Evolutionary conservation across 2,329 filamentous ascomycete genomes (phyloP).

Genomic region (Neocucurbitaria cava): DNA sequence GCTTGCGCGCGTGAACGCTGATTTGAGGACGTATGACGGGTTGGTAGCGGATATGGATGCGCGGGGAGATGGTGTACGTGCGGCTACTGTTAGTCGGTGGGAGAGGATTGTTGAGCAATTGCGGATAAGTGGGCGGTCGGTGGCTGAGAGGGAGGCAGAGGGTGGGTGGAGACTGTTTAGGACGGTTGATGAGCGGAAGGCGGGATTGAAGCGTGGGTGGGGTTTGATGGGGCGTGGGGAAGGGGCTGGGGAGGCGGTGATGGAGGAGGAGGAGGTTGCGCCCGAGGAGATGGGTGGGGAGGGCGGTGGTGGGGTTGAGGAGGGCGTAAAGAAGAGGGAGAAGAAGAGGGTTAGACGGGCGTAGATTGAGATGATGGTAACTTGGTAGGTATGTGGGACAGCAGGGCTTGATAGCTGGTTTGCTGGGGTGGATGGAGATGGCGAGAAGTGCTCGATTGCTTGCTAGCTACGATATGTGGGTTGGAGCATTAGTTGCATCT

Average conservation of each 20-base stretch:
- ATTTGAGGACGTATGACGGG: background rate
- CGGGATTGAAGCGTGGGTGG: background rate
- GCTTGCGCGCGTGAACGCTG: background rate
- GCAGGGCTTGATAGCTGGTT: too few species aligned
- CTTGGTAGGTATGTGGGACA: too few species aligned
- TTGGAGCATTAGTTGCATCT: too few species aligned
- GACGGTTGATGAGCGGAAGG: background rate
- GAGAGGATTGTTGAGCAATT: background rate
- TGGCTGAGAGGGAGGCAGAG: background rate
- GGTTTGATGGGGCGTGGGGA: conserved; percentile 3
- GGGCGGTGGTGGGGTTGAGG: background rate
- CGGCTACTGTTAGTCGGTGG: conserved; percentile 1
- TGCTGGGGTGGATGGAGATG: too few species aligned
- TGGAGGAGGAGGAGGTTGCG: too few species aligned
- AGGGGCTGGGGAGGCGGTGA: background rate
- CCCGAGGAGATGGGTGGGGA: background rate
- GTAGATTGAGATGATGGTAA: too few species aligned
- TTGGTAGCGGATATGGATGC: background rate
- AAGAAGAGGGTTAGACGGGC: too few species aligned
- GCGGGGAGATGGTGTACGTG: background rate
- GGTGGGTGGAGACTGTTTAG: background rate
- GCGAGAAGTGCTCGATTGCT: too few species aligned
- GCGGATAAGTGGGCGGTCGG: background rate
- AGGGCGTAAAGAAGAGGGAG: too few species aligned
- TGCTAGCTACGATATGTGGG: too few species aligned